Evolutionary conservation across 371 early-diverging fungal species (phyloP).

Genomic region (Batkoa obscura): DNA sequence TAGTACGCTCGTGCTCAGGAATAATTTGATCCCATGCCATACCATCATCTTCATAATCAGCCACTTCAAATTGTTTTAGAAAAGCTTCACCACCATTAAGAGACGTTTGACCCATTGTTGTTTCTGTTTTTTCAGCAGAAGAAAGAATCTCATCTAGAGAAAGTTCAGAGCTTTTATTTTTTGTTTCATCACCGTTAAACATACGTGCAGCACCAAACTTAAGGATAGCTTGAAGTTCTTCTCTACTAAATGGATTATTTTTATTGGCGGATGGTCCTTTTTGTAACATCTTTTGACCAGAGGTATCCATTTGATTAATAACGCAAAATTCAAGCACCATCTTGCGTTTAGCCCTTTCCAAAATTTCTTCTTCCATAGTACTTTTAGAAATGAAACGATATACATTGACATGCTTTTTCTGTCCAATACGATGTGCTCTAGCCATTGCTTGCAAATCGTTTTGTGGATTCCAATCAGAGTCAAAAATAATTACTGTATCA

Average conservation of each 20-base stretch:
- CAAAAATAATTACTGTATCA: slow-evolving; percentile 98
- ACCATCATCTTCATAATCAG: slow-evolving; percentile 64
- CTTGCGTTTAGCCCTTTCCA: slow-evolving; percentile 94
- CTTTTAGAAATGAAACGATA: slow-evolving; percentile 95
- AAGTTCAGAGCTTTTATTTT: slow-evolving; percentile 68
- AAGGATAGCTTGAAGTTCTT: slow-evolving; percentile 82
- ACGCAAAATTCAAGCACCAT: slow-evolving; percentile 96
- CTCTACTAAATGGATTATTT: slow-evolving; percentile 36
- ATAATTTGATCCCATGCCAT: slow-evolving; percentile 92
- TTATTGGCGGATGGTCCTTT: slow-evolving; percentile 15
- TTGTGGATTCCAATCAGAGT: slow-evolving; percentile 99
- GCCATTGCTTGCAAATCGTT: slow-evolving; percentile 99
- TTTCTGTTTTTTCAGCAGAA: slow-evolving; percentile 81
- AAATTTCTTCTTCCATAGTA: slow-evolving; percentile 96
- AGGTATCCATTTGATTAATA: slow-evolving; percentile 95
- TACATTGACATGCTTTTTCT: slow-evolving; percentile 94
- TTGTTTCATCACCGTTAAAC: slow-evolving; percentile 54
- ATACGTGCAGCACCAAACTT: slow-evolving; percentile 95
- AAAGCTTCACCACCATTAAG: slow-evolving; percentile 73
- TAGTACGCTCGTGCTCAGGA: slow-evolving; percentile 60
- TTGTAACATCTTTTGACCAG: slow-evolving; percentile 48
- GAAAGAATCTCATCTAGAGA: slow-evolving; percentile 90
- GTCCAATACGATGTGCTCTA: slow-evolving; percentile 97
- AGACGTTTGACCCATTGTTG: slow-evolving; percentile 37
- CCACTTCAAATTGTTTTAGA: slow-evolving; percentile 80